Percentiles rank a stretch among this genome's conserved stretches.
Conservation (phyloP, 192 early-diverging fungal genomes). For the Linnemannia hyalina region DNA sequence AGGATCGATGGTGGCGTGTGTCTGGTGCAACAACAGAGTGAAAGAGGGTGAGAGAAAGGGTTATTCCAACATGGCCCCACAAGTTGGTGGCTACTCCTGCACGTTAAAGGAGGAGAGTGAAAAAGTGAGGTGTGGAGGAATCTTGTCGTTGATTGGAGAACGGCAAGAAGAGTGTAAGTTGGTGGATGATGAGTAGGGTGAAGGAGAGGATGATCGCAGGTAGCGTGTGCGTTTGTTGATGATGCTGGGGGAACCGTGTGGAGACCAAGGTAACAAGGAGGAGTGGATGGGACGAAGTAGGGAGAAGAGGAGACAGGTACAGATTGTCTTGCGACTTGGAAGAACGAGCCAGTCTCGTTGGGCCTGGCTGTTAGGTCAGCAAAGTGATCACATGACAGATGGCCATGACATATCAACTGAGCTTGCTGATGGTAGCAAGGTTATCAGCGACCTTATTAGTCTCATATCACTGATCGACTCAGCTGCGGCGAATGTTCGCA, state of each 20-base stretch:
- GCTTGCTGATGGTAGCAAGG: too few species aligned
- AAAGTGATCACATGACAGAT: too few species aligned
- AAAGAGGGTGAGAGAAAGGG: background rate
- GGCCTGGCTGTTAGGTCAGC: too few species aligned
- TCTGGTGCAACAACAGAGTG: background rate
- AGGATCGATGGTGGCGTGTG: background rate
- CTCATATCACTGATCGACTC: too few species aligned
- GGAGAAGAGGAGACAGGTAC: background rate
- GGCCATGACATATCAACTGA: too few species aligned
- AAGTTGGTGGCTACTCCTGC: slow-evolving; percentile 3
- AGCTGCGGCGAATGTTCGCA: too few species aligned
- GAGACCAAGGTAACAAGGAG: background rate
- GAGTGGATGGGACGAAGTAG: background rate
- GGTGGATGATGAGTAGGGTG: background rate
- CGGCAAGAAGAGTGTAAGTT: background rate
- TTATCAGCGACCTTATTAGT: too few species aligned
- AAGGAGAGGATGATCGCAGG: background rate
- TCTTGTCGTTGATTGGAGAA: background rate
- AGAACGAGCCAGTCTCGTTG: too few species aligned
- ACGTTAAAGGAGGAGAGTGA: background rate
- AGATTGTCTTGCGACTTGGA: background rate
- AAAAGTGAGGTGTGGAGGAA: background rate
- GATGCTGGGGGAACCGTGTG: background rate
- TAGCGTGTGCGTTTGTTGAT: background rate
- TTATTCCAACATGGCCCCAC: background rate